A percentile compares a stretch with the other conserved stretches of the same genome.
phyloP scores from a whole-genome alignment of 2,329 filamentous ascomycete species.

The Penicillium sp. region DNA sequence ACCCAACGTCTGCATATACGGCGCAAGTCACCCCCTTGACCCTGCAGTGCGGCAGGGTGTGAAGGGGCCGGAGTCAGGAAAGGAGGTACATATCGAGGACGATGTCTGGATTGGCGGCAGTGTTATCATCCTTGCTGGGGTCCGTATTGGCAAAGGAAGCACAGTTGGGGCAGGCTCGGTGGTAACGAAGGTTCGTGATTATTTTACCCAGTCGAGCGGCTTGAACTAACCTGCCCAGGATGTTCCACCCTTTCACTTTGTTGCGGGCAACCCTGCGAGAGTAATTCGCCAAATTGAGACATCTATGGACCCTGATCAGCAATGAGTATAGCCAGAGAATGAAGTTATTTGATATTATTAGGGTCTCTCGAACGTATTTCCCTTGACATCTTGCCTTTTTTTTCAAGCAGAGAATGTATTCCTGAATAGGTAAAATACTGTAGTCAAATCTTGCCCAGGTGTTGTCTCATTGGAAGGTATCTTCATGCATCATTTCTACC shows the following conservation, averaged over 20 bases:
- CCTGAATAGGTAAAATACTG: no score
- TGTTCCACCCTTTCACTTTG: slow-evolving; percentile 29
- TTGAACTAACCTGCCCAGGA: no score
- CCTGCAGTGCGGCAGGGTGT: slow-evolving; percentile 45
- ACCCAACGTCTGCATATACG: slow-evolving; percentile 54
- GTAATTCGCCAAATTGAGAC: slow-evolving; percentile 26
- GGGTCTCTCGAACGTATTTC: no score
- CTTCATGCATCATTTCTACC: no score
- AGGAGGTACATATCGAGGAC: slow-evolving; percentile 50
- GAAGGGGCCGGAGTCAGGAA: slow-evolving; percentile 52
- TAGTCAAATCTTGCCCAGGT: no score
- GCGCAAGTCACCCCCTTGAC: slow-evolving; percentile 55
- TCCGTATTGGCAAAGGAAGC: slow-evolving; percentile 43
- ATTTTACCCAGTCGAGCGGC: not conserved
- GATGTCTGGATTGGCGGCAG: slow-evolving; percentile 53
- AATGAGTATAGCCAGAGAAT: no score
- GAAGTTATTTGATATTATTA: no score
- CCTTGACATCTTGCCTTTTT: no score
- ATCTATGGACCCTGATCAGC: slow-evolving; percentile 25
- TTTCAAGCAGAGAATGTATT: no score
- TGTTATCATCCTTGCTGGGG: slow-evolving; percentile 44
- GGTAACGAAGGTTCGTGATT: slow-evolving; percentile 36
- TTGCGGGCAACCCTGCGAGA: slow-evolving; percentile 27
- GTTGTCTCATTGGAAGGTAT: no score
- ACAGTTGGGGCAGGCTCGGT: slow-evolving; percentile 44